Evolutionary conservation across 2,329 filamentous ascomycete species (phyloP), one percentile per base, ranked within the genome.

Genomic region (Neurospora sp.): DNA sequence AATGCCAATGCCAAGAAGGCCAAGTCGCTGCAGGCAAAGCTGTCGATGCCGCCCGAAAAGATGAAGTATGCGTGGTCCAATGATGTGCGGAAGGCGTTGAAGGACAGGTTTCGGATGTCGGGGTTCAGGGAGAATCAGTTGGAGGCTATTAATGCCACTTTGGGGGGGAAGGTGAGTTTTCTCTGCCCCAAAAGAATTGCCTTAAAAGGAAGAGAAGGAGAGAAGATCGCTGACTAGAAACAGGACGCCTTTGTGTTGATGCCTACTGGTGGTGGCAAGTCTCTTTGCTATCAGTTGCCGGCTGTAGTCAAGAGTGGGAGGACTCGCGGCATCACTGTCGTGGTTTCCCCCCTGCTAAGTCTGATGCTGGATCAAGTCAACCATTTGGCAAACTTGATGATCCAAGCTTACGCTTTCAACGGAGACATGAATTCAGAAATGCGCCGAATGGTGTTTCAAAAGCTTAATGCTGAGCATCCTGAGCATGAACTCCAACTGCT

Each of bases 221-320:
- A 33, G 28, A 33, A 33, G 1, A 33, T 33, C 28, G 28, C 40
- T 41, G 17, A 41, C 40, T 17, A n/a, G 40, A 17, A 41, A 41
- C 28, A 33, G 73, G 95, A 99, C 80, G 91, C 92, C 0, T 99
- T 99, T 78, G 91, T 99, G 17, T 84, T 99, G 46, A 99, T 99
- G 96, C 96, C 96, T 2, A 99, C 96, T 0, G 96, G 96, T 68
- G 96, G 96, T 71, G 96, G 96, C 57, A 99, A 99, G 78, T 98
- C 95, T 1, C 84, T 99, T 1, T 98, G 96, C 79, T 99, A 99
- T 78, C 96, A 99, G 79, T 82, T 99, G 12, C 96, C 96, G 15
- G 92, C 96, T 2, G 87, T 98, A 23, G 85, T 99, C 39, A 87
- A 85, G 66, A 91, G 88, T 66, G 96, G 96, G 62, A 91, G 87